Conservation (phyloP, 2,329 filamentous ascomycete genomes). For the Sarocladiaceae sp. region DNA sequence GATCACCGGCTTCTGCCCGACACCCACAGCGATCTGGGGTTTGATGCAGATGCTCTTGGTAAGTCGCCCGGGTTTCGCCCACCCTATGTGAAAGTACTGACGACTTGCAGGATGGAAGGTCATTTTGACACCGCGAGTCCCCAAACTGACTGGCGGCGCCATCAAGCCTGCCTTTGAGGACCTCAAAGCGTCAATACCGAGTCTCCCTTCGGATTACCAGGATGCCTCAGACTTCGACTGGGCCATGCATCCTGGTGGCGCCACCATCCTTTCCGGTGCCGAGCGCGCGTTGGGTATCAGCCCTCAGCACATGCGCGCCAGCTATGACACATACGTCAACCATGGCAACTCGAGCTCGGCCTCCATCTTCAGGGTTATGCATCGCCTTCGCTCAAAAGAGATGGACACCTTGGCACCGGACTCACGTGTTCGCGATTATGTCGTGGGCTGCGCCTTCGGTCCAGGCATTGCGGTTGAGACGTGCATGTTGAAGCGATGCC, state of each 20-base stretch:
- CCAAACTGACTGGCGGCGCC: slow-evolving; percentile 44
- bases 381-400: slow-evolving; percentile 51
- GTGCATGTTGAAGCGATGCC: slow-evolving; percentile 49
- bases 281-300: slow-evolving; percentile 51
- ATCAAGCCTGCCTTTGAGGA: slow-evolving; percentile 49
- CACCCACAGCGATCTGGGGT: slow-evolving; percentile 56
- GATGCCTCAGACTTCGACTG: slow-evolving; percentile 58
- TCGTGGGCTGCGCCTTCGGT: slow-evolving; percentile 64
- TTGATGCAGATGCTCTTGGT: slow-evolving; percentile 58
- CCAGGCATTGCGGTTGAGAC: slow-evolving; percentile 64
- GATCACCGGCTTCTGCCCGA: slow-evolving; percentile 56
- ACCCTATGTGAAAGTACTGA: too few species aligned
- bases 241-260: slow-evolving; percentile 66
- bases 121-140: slow-evolving; percentile 55
- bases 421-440: slow-evolving; percentile 45
- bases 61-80: too few species aligned
- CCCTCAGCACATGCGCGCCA: slow-evolving; percentile 61
- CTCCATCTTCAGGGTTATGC: slow-evolving; percentile 62
- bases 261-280: slow-evolving; percentile 59
- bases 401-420: slow-evolving; percentile 51
- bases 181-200: slow-evolving; percentile 41
- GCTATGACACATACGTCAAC: slow-evolving; percentile 61
- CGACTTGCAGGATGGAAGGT: slow-evolving; percentile 54
- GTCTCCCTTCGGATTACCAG: slow-evolving; percentile 38
- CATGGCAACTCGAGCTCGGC: slow-evolving; percentile 65